Base-by-base conservation (phyloP, 2,329 filamentous ascomycete genomes). In the Claviceps cyperi region DNA sequence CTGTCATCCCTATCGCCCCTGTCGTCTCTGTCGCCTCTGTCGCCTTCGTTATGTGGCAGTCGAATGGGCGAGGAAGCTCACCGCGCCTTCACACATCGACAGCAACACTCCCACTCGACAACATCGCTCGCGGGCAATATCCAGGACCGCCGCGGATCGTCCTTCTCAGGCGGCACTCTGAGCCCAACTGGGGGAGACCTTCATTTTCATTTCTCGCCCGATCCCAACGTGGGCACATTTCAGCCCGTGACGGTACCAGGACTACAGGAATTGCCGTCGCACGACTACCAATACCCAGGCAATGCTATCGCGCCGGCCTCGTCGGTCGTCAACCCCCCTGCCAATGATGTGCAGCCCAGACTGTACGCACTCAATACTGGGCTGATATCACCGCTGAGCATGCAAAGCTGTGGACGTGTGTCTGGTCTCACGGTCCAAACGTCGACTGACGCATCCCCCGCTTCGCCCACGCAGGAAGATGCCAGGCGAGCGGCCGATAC, bases 401-500 rank as follows among this genome's bases (percentile, higher is more conserved):
- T 66, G 14, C 65, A 58, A 54, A 64, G 61, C 21, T 64, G 57
- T 38, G 66, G 60, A 50, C 68, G 60, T 51, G 64, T 61, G 50
- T 63, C 64, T 43, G 64, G 62, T 44, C 66, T 71, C 32, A 60
- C 55, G 5, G 54, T 45, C 8, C 57, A 58, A 4, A 53, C 54
- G 8, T 53, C 57, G 19, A 69, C 79, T 38, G 69, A 78, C 53
- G 75, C 76, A 40, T 75, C 79, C 47, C 75, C 82, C 1, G 76
- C 67, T 28, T 84, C 84, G 1, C 85, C 84, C 0, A 88, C 83
- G 0, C 85, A 89, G 57, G 89, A 96, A 58, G 89, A 97, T 64
- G 90, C 90, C 4, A 78, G 86, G 39, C 77, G 80, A 48, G 91
- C 90, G 1, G 76, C 94, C 4, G 83, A 91, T 59, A 81, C 90